Percentiles rank a stretch among this genome's conserved stretches.
These are phyloP conservation scores for Magnusiomyces tetraspermus DNA, from an alignment of 1,139 yeast species.

Conservation along the genomic window DNA sequence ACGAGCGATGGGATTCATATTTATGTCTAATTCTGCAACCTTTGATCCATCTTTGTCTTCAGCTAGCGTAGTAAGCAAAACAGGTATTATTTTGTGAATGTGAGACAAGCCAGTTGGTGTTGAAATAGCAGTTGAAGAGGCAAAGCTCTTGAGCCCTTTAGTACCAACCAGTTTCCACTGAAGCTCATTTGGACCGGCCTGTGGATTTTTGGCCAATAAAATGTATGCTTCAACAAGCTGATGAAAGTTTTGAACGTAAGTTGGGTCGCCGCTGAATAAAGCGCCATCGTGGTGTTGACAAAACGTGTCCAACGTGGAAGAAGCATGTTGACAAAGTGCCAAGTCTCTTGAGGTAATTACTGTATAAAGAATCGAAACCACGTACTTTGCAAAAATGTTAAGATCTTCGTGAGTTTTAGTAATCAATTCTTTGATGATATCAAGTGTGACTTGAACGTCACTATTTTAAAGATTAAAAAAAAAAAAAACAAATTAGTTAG, in stretches of 20 bases:
- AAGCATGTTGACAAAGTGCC: constrained; percentile 44
- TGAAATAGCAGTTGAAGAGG: constrained; percentile 37
- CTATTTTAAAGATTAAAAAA: background rate
- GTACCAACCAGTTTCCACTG: constrained; percentile 46
- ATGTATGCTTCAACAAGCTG: constrained; percentile 29
- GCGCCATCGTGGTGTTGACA: constrained; percentile 59
- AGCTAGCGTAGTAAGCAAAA: constrained; percentile 30
- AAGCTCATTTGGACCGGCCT: constrained; percentile 32
- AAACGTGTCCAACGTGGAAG: constrained; percentile 42
- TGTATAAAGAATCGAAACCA: constrained; percentile 34
- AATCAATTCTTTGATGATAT: constrained; percentile 58
- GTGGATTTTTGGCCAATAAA: constrained; percentile 14
- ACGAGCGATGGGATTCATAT: constrained; percentile 7
- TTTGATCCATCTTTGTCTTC: constrained; percentile 15
- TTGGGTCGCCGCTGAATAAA: constrained; percentile 62
- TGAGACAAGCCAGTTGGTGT: constrained; percentile 35
- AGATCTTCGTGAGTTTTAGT: constrained; percentile 72
- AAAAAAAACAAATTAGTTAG: too few species aligned
- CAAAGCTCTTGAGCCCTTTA: constrained; percentile 38
- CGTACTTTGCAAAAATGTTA: constrained; percentile 61
- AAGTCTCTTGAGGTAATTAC: constrained; percentile 47
- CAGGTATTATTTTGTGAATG: constrained; percentile 37
- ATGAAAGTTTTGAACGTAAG: constrained; percentile 45
- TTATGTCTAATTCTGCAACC: constrained; percentile 18
- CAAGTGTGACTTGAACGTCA: constrained; percentile 72